A percentile compares a stretch with the other conserved stretches of the same genome.
Evolutionary conservation across 805 yeast genomes (phyloP).

Genomic region (Lipomyces orientalis): DNA sequence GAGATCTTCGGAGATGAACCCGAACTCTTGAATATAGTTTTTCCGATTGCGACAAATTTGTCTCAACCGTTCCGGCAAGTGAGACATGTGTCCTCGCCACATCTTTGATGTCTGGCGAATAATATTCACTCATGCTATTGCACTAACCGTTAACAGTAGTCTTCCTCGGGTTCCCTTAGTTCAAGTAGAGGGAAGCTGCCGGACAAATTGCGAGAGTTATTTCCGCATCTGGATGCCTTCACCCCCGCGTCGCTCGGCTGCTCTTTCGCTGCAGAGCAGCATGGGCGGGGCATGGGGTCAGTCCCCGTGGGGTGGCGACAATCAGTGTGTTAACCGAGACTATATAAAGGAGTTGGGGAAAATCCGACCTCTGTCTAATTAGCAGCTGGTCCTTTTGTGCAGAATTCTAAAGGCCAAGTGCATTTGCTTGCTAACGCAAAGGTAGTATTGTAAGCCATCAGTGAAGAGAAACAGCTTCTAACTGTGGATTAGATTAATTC

Average conservation of each 20-base stretch:
- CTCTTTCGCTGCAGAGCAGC: not conserved
- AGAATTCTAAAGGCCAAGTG: not conserved
- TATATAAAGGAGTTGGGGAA: not conserved
- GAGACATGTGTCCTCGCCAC: too few relatives aligned
- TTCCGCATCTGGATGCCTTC: not conserved
- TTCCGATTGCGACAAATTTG: too few relatives aligned
- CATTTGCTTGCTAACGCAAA: too few relatives aligned
- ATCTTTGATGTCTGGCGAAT: not conserved
- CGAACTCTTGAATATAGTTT: too few relatives aligned
- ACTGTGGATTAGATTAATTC: too few relatives aligned
- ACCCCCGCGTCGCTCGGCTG: not conserved
- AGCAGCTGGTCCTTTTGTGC: not conserved
- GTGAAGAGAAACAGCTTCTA: too few relatives aligned
- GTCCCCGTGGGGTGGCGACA: not conserved
- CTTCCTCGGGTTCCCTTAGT: not conserved
- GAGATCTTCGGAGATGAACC: too few relatives aligned
- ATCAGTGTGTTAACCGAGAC: not conserved
- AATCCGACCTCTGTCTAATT: too few relatives aligned
- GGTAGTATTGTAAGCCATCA: too few relatives aligned
- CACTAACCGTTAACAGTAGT: not conserved
- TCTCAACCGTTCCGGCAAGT: too few relatives aligned
- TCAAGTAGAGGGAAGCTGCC: not conserved
- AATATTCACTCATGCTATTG: not conserved
- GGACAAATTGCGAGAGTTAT: too few relatives aligned
- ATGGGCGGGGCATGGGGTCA: not conserved